phyloP scores from a whole-genome alignment of 164 flowering plant species.

The Macadamia integrifolia region DNA sequence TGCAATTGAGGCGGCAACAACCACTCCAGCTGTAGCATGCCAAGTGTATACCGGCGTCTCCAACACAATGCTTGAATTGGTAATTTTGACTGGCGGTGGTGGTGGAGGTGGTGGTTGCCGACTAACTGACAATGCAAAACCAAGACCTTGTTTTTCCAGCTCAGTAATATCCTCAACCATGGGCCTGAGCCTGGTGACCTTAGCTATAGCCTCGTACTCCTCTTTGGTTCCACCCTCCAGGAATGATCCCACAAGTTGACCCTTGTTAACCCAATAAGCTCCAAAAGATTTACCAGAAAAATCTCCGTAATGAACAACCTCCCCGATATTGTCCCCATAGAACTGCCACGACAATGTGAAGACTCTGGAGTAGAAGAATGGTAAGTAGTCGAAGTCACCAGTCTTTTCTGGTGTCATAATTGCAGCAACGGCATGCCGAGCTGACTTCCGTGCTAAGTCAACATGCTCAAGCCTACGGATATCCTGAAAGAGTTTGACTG shows the following conservation, averaged over 20 bases:
- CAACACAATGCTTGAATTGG: conserved; percentile 17
- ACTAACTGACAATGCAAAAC: conserved; percentile 46
- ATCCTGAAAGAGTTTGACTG: conserved; percentile 75
- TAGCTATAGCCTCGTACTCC: conserved; percentile 85
- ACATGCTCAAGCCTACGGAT: conserved; percentile 92
- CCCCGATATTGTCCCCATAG: conserved; percentile 87
- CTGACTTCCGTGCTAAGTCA: conserved; percentile 79
- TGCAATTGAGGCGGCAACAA: conserved; percentile 71
- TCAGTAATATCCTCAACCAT: conserved; percentile 48
- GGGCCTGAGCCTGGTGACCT: conserved; percentile 56
- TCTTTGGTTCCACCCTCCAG: conserved; percentile 93
- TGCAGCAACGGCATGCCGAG: conserved; percentile 78
- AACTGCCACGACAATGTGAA: conserved; percentile 95
- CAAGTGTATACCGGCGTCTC: conserved; percentile 55
- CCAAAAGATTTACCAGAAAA: conserved; percentile 66
- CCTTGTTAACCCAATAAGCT: conserved; percentile 80
- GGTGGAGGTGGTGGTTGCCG: conserved; percentile 23
- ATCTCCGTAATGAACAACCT: conserved; percentile 76
- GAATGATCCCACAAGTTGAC: conserved; percentile 82
- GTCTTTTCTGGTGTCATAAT: conserved; percentile 67
- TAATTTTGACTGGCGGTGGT: conserved; percentile 12
- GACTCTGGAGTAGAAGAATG: conserved; percentile 93
- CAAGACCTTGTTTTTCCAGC: conserved; percentile 64
- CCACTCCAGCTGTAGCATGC: conserved; percentile 83
- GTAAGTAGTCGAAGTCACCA: conserved; percentile 69